Evolutionary conservation across 305 asterid species (phyloP), one percentile per base, ranked within the genome.

Genomic region (Fraxinus albicans): DNA sequence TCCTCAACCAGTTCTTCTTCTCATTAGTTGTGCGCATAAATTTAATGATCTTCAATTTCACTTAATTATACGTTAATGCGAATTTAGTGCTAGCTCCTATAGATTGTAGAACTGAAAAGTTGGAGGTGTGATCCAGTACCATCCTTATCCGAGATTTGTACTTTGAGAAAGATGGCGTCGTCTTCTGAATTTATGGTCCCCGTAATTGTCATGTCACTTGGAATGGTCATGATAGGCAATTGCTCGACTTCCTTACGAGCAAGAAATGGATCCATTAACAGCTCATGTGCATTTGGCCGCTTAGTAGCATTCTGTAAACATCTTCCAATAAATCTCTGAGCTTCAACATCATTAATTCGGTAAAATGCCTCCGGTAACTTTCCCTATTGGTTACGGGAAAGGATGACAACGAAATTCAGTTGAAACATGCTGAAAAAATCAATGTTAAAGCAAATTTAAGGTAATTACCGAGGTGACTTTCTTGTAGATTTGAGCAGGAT

Each of bases 401-500:
- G 15, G n/a, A 83, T 63, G 55, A 47, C 31, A 53, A 55, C 76
- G 76, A 75, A 29, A 74, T 63, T 38, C 33, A 40, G 60, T n/a
- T 31, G 33, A 12, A 15, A 13, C 23, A 29, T 72, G 17, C 69
- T 25, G 44, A 23, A 21, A 47, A 79, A 47, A 58, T 8, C 8
- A 34, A 60, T 15, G 25, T 29, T 8, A 4, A 60, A 31, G 27
- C 33, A n/a, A 21, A 34, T 10, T 34, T 4, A 83, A 60, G 80
- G 88, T 29, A 69, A 10, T 89, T 86, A 94, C 97, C 85, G 94
- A 88, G 75, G 95, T 94, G 27, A 93, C 97, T 93, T 93, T 94
- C 97, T 92, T 94, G 89, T 93, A 94, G 19, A 94, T 93, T 80
- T 93, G 97, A 85, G 97, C 97, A 69, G 97, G 91, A 78, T 93